phyloP scores from a whole-genome alignment of 108 stramenopile species.

The Seminavis robusta region DNA sequence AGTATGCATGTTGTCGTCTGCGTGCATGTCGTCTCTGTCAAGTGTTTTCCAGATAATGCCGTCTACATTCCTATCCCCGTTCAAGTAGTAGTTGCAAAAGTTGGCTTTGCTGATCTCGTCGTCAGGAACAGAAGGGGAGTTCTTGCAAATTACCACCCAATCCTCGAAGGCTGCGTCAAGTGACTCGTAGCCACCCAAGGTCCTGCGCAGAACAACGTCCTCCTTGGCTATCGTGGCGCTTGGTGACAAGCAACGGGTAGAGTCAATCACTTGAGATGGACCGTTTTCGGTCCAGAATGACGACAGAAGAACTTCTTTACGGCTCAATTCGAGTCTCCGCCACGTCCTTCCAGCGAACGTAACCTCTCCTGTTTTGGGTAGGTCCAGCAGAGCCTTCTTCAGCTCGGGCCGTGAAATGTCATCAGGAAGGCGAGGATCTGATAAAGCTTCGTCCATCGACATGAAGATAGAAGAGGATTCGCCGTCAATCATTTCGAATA shows the following conservation, averaged over 20 bases:
- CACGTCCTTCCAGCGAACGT: conserved; percentile 2
- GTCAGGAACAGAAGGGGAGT: conserved; percentile 12
- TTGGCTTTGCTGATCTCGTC: conserved; percentile 9
- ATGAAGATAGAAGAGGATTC: conserved; percentile 8
- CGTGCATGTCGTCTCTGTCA: no score
- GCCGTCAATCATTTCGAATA: conserved; percentile 11
- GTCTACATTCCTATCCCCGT: conserved; percentile 39
- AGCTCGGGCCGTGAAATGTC: neutral
- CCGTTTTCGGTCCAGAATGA: no score
- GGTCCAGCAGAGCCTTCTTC: conserved; percentile 1
- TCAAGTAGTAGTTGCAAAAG: conserved; percentile 43
- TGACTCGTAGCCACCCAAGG: conserved; percentile 48
- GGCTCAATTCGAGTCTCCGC: neutral
- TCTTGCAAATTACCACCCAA: conserved; percentile 28
- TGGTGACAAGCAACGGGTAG: conserved; percentile 2
- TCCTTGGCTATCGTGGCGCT: conserved; percentile 39
- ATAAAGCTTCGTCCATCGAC: conserved; percentile 34
- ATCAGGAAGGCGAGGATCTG: conserved; percentile 7
- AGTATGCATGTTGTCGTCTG: no score
- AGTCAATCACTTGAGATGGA: neutral
- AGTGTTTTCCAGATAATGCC: conserved; percentile 44
- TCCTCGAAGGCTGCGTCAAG: conserved; percentile 55
- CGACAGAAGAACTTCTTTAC: neutral
- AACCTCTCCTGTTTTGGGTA: neutral
- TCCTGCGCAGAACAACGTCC: conserved; percentile 36